A percentile compares a stretch with the other conserved stretches of the same genome.
phyloP scores from a whole-genome alignment of 2,329 filamentous ascomycete species.

The Mariannaea elegans region DNA sequence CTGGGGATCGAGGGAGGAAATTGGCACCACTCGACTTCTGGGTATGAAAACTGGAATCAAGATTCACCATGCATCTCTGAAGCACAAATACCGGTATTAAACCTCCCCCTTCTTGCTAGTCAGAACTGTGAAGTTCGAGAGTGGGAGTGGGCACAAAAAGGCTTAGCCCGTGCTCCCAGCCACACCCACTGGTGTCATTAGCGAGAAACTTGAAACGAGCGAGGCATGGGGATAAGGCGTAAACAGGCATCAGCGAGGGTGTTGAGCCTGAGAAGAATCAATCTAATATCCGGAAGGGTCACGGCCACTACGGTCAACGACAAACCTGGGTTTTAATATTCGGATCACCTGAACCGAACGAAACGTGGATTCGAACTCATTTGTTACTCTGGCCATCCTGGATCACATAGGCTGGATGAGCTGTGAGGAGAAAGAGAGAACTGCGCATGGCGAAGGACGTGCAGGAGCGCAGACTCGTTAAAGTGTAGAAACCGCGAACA shows the following conservation, averaged over 20 bases:
- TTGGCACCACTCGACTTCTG: too few relatives aligned
- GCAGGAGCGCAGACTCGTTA: slow-evolving; percentile 11
- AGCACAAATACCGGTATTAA: too few relatives aligned
- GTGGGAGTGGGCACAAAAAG: slow-evolving; percentile 31
- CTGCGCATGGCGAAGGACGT: neutral
- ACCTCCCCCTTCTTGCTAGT: slow-evolving; percentile 4
- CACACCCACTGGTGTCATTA: slow-evolving; percentile 37
- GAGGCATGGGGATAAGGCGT: slow-evolving; percentile 22
- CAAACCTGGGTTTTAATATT: slow-evolving; percentile 13
- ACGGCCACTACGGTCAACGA: slow-evolving; percentile 17
- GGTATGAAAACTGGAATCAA: neutral
- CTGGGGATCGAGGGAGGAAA: slow-evolving; percentile 5
- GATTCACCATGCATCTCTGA: too few relatives aligned
- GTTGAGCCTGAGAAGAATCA: slow-evolving; percentile 21
- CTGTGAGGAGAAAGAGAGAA: neutral
- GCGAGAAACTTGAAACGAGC: slow-evolving; percentile 42
- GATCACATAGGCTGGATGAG: too few relatives aligned
- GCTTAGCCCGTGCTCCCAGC: slow-evolving; percentile 31
- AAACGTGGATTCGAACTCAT: neutral
- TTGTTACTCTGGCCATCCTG: slow-evolving; percentile 13
- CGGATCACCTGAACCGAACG: slow-evolving; percentile 9
- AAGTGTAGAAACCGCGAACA: too few relatives aligned
- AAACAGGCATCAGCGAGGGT: slow-evolving; percentile 13
- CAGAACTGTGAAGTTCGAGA: slow-evolving; percentile 18
- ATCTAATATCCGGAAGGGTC: slow-evolving; percentile 32